Percentiles rank a stretch among this genome's conserved stretches.
phyloP scores from a whole-genome alignment of 805 yeast genomes.

The Lipomyces mesembrius region DNA sequence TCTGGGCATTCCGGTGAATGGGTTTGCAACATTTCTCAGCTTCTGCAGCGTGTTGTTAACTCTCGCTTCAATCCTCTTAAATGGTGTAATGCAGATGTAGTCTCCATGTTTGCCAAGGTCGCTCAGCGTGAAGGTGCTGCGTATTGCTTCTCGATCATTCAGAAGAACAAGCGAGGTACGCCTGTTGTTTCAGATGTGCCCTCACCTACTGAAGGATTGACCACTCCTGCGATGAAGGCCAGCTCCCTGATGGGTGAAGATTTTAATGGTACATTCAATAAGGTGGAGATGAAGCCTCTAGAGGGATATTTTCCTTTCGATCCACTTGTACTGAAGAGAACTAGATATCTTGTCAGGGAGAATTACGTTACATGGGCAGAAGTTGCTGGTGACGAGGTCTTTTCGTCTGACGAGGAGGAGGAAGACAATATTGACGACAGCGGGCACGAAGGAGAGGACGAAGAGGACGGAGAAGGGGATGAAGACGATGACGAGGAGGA shows the following conservation, averaged over 20 bases:
- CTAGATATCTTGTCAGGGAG: conserved; percentile 59
- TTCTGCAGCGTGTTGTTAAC: conserved; percentile 81
- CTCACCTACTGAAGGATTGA: conserved; percentile 5
- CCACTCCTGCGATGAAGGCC: neutral
- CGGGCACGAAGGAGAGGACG: conserved; percentile 38
- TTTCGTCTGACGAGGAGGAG: conserved; percentile 53
- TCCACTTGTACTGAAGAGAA: conserved; percentile 74
- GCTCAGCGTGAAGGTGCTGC: conserved; percentile 89
- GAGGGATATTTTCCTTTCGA: conserved; percentile 98
- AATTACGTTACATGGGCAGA: conserved; percentile 84
- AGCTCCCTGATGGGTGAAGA: neutral
- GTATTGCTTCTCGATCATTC: conserved; percentile 91
- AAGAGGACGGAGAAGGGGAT: conserved; percentile 37
- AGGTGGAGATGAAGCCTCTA: conserved; percentile 53
- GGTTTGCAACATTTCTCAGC: conserved; percentile 82
- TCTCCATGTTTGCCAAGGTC: conserved; percentile 87
- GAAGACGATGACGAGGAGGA: conserved; percentile 14
- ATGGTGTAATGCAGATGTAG: conserved; percentile 92
- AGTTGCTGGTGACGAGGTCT: conserved; percentile 62
- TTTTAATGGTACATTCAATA: conserved; percentile 7
- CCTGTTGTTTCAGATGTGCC: neutral
- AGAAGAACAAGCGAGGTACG: conserved; percentile 74
- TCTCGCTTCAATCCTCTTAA: conserved; percentile 92
- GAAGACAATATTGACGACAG: conserved; percentile 49
- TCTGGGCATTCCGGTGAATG: conserved; percentile 50